Percentiles rank a stretch among this genome's conserved stretches.
Conservation (phyloP, 2,329 filamentous ascomycete genomes). For the Fusarium oxysporum region DNA sequence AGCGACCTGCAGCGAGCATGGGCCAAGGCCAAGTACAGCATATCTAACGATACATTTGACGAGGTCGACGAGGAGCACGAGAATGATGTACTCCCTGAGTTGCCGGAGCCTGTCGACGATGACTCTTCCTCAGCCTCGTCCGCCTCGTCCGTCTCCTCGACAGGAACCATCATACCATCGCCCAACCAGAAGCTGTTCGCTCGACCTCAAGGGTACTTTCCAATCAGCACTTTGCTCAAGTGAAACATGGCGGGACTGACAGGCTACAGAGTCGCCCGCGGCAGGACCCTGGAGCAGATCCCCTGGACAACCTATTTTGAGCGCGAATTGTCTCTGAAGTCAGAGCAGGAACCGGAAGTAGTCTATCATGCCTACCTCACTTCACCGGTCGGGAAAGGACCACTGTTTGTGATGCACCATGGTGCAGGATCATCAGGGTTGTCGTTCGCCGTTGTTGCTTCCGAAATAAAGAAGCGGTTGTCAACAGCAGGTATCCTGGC, state of each 20-base stretch:
- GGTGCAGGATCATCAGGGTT: constrained; percentile 93
- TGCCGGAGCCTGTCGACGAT: constrained; percentile 62
- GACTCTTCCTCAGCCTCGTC: constrained; percentile 81
- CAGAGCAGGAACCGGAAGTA: constrained; percentile 59
- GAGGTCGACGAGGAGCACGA: constrained; percentile 66
- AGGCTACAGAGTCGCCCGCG: constrained; percentile 57
- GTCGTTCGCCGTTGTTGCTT: constrained; percentile 85
- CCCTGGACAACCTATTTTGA: constrained; percentile 94
- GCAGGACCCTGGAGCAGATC: constrained; percentile 71
- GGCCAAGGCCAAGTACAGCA: constrained; percentile 78
- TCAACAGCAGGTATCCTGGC: constrained; percentile 87
- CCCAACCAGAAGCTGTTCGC: constrained; percentile 79
- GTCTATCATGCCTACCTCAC: constrained; percentile 89
- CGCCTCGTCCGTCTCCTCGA: constrained; percentile 87
- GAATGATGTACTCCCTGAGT: constrained; percentile 58
- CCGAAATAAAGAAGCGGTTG: constrained; percentile 80
- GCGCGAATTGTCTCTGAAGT: constrained; percentile 81
- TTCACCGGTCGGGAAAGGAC: constrained; percentile 78
- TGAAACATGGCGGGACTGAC: constrained; percentile 42
- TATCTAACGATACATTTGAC: constrained; percentile 63
- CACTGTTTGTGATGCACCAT: constrained; percentile 93
- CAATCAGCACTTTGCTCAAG: constrained; percentile 5
- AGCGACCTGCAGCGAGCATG: constrained; percentile 84
- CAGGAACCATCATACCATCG: constrained; percentile 89
- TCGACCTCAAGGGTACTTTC: constrained; percentile 71